These are phyloP conservation scores for Prunus mongolica DNA, from an alignment of 306 rosid species.

Conservation along the genomic window DNA sequence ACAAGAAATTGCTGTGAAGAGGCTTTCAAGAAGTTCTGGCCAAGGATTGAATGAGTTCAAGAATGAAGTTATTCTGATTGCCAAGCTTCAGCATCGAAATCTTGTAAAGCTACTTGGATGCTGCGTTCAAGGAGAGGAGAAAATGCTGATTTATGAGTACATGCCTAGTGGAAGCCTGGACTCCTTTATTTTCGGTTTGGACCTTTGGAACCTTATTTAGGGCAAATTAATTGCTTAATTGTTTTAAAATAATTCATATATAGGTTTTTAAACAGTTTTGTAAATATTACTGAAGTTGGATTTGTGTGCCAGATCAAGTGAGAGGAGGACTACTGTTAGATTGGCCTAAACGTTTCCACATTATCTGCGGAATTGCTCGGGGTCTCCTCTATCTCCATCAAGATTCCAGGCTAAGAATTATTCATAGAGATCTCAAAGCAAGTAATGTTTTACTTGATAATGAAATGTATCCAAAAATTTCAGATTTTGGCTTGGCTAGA, in stretches of 20 bases:
- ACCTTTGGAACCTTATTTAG: neutral
- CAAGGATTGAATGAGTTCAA: conserved; percentile 60
- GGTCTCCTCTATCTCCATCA: conserved; percentile 32
- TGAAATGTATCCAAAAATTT: conserved; percentile 47
- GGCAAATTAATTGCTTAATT: neutral
- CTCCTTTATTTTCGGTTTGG: conserved; percentile 55
- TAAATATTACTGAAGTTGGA: neutral
- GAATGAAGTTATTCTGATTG: conserved; percentile 54
- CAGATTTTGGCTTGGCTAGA: conserved; percentile 63
- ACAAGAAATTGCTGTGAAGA: conserved; percentile 58
- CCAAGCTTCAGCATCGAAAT: conserved; percentile 69
- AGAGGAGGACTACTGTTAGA: neutral
- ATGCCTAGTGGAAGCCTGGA: conserved; percentile 65
- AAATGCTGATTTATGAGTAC: conserved; percentile 53
- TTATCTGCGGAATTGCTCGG: conserved; percentile 19
- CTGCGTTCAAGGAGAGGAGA: conserved; percentile 50
- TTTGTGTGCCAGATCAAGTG: conserved; percentile 6
- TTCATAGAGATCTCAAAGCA: conserved; percentile 60
- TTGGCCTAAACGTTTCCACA: conserved; percentile 19
- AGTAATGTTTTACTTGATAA: conserved; percentile 52
- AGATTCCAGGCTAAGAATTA: conserved; percentile 39
- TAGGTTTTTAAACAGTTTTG: neutral
- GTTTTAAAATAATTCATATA: neutral
- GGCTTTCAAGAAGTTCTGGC: conserved; percentile 45
- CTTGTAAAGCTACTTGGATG: conserved; percentile 63